These are phyloP conservation scores for Epichloe gansuensis DNA, from an alignment of 2,329 filamentous ascomycete species.

Conservation along the genomic window DNA sequence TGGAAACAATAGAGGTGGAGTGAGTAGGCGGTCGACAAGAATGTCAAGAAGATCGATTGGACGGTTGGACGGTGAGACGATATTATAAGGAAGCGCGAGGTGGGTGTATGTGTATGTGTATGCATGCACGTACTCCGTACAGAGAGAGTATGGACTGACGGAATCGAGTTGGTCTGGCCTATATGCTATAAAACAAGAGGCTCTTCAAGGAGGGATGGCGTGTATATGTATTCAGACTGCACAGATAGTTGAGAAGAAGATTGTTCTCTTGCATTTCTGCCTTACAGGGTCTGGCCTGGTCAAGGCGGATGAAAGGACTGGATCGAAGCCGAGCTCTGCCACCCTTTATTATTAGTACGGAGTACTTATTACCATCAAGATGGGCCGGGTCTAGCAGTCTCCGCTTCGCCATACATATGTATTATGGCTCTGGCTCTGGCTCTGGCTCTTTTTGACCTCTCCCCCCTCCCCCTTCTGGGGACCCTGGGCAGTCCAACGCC, in stretches of 20 bases:
- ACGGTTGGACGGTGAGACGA: too few species aligned
- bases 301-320: neutral
- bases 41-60: too few species aligned
- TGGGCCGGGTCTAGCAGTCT: neutral
- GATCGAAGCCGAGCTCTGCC: slow-evolving; percentile 1
- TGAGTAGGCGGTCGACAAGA: too few species aligned
- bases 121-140: too few species aligned
- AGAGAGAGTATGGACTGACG: too few species aligned
- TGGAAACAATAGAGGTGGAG: too few species aligned
- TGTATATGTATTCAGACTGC: neutral
- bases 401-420: neutral
- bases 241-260: neutral
- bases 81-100: too few species aligned
- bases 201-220: neutral
- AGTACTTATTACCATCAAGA: neutral
- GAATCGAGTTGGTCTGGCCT: too few species aligned
- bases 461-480: too few species aligned
- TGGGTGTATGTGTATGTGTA: too few species aligned
- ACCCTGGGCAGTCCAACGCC: too few species aligned
- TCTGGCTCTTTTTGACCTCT: too few species aligned
- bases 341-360: neutral
- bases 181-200: neutral
- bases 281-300: neutral
- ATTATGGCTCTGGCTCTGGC: neutral
- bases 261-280: neutral